phyloP scores from a whole-genome alignment of 2,329 filamentous ascomycete species.

The Xylaria sp. region DNA sequence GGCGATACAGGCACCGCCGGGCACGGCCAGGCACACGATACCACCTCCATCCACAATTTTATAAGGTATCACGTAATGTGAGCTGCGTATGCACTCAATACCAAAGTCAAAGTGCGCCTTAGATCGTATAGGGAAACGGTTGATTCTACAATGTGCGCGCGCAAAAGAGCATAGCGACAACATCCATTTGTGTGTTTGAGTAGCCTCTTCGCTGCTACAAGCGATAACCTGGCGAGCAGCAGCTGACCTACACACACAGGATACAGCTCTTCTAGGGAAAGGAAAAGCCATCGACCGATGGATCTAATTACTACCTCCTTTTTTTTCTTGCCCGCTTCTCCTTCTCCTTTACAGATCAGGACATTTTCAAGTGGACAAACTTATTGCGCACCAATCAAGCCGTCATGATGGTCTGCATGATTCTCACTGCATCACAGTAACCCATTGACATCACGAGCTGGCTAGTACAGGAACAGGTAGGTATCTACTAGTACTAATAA shows the following conservation, averaged over 20 bases:
- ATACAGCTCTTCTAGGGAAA: neutral
- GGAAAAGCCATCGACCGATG: slow-evolving; percentile 14
- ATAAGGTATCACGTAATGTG: no score
- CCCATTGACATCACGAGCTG: slow-evolving; percentile 26
- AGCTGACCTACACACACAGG: slow-evolving; percentile 16
- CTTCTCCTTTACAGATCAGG: slow-evolving; percentile 5
- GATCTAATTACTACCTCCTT: slow-evolving; percentile 28
- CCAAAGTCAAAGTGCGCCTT: neutral
- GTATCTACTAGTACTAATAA: neutral
- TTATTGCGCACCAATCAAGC: slow-evolving; percentile 21
- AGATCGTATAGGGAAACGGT: neutral
- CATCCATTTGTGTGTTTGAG: no score
- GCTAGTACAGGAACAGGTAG: slow-evolving; percentile 29
- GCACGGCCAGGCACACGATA: neutral
- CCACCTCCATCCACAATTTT: no score
- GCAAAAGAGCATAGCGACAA: neutral
- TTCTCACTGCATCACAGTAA: slow-evolving; percentile 22
- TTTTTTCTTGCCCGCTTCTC: neutral
- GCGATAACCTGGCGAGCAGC: neutral
- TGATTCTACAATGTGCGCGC: neutral
- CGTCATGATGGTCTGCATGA: slow-evolving; percentile 31
- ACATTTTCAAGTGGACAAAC: slow-evolving; percentile 39
- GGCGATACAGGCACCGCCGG: neutral
- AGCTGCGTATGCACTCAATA: neutral
- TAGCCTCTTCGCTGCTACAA: slow-evolving; percentile 1